phyloP scores from a whole-genome alignment of 2,329 filamentous ascomycete genomes.

The Ceratocystis harringtonii region DNA sequence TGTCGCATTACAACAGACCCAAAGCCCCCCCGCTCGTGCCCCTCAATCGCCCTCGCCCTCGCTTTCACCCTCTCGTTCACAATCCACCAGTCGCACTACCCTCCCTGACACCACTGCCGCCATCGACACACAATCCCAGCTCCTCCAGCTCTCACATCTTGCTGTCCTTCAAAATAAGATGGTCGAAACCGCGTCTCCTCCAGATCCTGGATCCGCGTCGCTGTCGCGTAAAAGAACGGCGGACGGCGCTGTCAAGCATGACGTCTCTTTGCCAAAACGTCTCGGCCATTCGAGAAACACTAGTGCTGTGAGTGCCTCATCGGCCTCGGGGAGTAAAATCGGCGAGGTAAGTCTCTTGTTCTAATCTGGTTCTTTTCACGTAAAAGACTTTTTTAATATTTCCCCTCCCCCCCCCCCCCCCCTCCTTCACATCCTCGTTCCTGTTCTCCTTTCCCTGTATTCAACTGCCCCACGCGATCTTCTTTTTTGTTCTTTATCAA shows the following conservation, averaged over 20 bases:
- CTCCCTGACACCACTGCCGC: conserved; percentile 23
- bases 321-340: conserved; percentile 49
- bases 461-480: background rate
- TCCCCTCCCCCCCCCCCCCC: background rate
- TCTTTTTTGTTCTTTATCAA: conserved; percentile 2
- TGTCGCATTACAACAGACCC: background rate
- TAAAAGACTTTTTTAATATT: background rate
- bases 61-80: background rate
- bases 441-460: conserved; percentile 1
- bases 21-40: conserved; percentile 1
- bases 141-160: conserved; percentile 37
- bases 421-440: background rate
- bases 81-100: conserved; percentile 17
- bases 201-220: conserved; percentile 20
- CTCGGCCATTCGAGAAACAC: conserved; percentile 51
- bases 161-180: conserved; percentile 35
- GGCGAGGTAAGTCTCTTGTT: conserved; percentile 34
- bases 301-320: conserved; percentile 44
- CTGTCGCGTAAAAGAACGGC: conserved; percentile 49
- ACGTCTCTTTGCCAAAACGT: conserved; percentile 20
- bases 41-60: conserved; percentile 5
- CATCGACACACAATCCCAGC: conserved; percentile 26
- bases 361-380: background rate
- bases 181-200: conserved; percentile 24
- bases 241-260: conserved; percentile 47